These are phyloP conservation scores for Hanseniaspora meyeri DNA, from an alignment of 805 yeast genomes.

Conservation along the genomic window DNA sequence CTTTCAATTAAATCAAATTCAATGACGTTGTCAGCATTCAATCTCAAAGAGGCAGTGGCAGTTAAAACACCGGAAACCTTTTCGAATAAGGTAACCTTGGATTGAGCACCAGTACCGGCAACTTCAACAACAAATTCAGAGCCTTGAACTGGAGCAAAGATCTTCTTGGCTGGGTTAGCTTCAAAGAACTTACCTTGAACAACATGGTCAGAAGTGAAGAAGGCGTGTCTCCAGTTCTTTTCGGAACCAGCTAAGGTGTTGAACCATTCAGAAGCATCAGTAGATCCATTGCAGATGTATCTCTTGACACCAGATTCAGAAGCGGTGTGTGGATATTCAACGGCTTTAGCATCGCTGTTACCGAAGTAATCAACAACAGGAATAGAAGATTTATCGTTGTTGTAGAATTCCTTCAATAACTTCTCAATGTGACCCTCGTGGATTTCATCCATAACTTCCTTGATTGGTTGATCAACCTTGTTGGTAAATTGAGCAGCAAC, in stretches of 20 bases:
- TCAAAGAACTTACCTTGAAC: conserved; percentile 78
- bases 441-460: conserved; percentile 73
- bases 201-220: conserved; percentile 62
- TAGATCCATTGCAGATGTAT: conserved; percentile 31
- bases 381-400: conserved; percentile 54
- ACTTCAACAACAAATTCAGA: conserved; percentile 53
- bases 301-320: conserved; percentile 24
- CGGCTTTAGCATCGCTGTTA: conserved; percentile 40
- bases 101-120: conserved; percentile 39
- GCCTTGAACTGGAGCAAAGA: conserved; percentile 53
- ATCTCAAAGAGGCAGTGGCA: conserved; percentile 53
- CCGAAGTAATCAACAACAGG: conserved; percentile 88
- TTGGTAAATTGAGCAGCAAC: conserved; percentile 91
- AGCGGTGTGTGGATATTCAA: conserved; percentile 26
- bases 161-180: conserved; percentile 64
- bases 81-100: conserved; percentile 56
- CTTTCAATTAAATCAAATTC: conserved; percentile 69
- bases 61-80: conserved; percentile 55
- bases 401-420: conserved; percentile 57
- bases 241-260: conserved; percentile 64
- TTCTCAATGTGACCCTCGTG: conserved; percentile 79
- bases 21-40: conserved; percentile 35
- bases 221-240: conserved; percentile 84
- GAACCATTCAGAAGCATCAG: conserved; percentile 49
- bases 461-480: conserved; percentile 82